A percentile compares a stretch with the other conserved stretches of the same genome.
phyloP scores from a whole-genome alignment of 2,329 filamentous ascomycete genomes.

The Colletotrichum musicola region DNA sequence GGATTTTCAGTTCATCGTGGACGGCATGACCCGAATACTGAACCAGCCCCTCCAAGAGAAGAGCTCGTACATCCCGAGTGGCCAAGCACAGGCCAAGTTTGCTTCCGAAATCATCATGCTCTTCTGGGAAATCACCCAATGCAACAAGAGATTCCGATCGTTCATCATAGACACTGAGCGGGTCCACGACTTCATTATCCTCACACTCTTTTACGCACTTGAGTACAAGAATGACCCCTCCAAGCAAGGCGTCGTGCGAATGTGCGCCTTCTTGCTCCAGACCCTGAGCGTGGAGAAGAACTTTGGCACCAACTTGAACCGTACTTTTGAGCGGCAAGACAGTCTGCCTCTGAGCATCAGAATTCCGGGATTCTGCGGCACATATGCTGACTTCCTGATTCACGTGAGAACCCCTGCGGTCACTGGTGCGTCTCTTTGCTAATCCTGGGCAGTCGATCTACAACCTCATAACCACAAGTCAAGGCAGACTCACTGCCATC shows the following conservation, averaged over 20 bases:
- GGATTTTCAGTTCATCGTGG: slow-evolving; percentile 97
- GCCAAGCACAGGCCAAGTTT: slow-evolving; percentile 84
- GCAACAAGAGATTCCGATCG: slow-evolving; percentile 95
- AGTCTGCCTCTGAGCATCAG: slow-evolving; percentile 85
- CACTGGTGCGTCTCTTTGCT: slow-evolving; percentile 32
- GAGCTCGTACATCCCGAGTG: slow-evolving; percentile 87
- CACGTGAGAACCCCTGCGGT: slow-evolving; percentile 70
- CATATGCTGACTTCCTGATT: slow-evolving; percentile 93
- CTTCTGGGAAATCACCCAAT: slow-evolving; percentile 97
- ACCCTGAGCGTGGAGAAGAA: slow-evolving; percentile 93
- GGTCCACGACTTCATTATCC: slow-evolving; percentile 90
- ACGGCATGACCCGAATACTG: slow-evolving; percentile 92
- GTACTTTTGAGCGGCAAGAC: slow-evolving; percentile 88
- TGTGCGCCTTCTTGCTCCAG: slow-evolving; percentile 97
- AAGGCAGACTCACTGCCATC: slow-evolving; percentile 89
- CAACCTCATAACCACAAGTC: slow-evolving; percentile 88
- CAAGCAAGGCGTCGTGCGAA: slow-evolving; percentile 92
- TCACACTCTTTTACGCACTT: slow-evolving; percentile 92
- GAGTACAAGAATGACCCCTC: slow-evolving; percentile 88
- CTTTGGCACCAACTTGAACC: slow-evolving; percentile 92
- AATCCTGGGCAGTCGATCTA: slow-evolving; percentile 79
- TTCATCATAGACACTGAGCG: slow-evolving; percentile 97
- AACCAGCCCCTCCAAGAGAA: slow-evolving; percentile 94
- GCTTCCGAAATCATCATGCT: slow-evolving; percentile 96
- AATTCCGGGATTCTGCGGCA: slow-evolving; percentile 86